A percentile compares a stretch with the other conserved stretches of the same genome.
Conservation (phyloP, 768 basidiomycete species). For the Russula emetica region DNA sequence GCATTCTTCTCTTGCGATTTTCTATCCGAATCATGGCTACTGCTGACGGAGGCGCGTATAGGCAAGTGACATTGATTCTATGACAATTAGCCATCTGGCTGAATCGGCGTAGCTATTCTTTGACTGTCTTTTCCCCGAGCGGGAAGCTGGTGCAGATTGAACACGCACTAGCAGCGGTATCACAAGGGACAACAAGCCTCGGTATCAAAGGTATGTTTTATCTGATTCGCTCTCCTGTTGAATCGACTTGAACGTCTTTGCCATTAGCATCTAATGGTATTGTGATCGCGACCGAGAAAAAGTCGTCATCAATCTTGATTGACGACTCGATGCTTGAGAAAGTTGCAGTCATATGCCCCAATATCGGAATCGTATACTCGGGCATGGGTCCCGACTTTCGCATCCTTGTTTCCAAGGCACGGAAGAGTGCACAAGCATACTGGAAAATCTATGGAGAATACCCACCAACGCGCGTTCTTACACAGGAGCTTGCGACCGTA, state of each 20-base stretch:
- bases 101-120: conserved; percentile 70
- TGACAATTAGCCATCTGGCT: neutral
- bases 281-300: conserved; percentile 99
- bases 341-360: conserved; percentile 94
- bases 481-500: conserved; percentile 94
- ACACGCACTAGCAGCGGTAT: conserved; percentile 95
- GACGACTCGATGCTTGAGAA: conserved; percentile 99
- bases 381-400: conserved; percentile 99
- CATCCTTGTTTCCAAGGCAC: conserved; percentile 86
- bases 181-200: conserved; percentile 92
- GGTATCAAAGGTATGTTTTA: conserved; percentile 89
- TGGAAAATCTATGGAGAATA: conserved; percentile 99
- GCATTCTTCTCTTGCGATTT: neutral
- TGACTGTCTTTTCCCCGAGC: conserved; percentile 98
- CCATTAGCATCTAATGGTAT: conserved; percentile 92
- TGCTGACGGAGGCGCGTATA: conserved; percentile 51
- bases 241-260: conserved; percentile 24
- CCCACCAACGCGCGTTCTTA: conserved; percentile 92
- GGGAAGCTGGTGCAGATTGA: conserved; percentile 99
- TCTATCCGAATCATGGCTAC: conserved; percentile 55
- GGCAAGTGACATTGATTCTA: conserved; percentile 28
- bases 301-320: conserved; percentile 93
- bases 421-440: conserved; percentile 97
- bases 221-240: conserved; percentile 10
- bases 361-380: conserved; percentile 99